Evolutionary conservation across 768 basidiomycete species (phyloP).

Genomic region (Cystobasidium onofrii): DNA sequence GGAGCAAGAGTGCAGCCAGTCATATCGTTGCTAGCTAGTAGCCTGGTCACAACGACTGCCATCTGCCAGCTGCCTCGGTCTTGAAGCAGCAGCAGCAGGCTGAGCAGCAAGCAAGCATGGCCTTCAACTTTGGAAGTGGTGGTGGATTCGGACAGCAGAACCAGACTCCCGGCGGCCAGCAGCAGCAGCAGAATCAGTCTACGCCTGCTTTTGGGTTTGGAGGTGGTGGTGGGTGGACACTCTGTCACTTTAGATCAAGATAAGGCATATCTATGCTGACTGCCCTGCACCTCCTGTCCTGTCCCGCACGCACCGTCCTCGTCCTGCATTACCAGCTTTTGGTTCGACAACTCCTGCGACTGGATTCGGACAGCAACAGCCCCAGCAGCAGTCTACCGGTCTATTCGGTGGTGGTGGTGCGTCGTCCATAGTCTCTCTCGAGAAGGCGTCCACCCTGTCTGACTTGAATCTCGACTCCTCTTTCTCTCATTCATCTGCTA

Average conservation of each 20-base stretch:
- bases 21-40: no score
- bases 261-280: no score
- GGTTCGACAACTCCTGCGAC: background rate
- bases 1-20: no score
- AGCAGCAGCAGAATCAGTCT: background rate
- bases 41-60: no score
- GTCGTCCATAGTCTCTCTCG: no score
- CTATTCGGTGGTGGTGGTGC: background rate
- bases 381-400: constrained; percentile 3
- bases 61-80: no score
- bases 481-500: no score
- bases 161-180: background rate
- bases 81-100: no score
- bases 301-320: background rate
- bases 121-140: background rate
- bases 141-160: constrained; percentile 8
- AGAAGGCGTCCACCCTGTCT: no score
- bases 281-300: background rate
- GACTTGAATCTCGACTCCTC: no score
- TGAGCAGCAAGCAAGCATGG: no score
- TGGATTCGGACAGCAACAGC: constrained; percentile 18
- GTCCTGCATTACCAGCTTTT: background rate
- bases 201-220: background rate
- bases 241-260: no score
- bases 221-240: background rate